These are phyloP conservation scores for Fusarium sp. DNA, from an alignment of 2,329 filamentous ascomycete species.

Conservation along the genomic window DNA sequence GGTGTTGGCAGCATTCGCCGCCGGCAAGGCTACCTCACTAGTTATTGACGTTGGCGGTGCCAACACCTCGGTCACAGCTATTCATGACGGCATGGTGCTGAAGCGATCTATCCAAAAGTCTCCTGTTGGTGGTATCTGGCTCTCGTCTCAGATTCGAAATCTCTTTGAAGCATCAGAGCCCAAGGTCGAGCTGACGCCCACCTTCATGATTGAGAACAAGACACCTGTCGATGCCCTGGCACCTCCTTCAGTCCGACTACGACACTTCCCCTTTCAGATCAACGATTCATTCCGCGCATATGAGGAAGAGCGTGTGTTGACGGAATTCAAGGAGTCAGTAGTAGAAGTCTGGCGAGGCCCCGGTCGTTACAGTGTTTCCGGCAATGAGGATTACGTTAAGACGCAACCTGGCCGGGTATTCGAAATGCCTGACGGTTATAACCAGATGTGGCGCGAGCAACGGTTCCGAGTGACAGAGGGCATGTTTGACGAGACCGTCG, in stretches of 20 bases:
- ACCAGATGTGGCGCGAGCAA: slow-evolving; percentile 92
- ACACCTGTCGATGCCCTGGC: slow-evolving; percentile 86
- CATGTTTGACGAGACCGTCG: slow-evolving; percentile 87
- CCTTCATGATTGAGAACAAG: slow-evolving; percentile 90
- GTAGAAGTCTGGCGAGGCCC: slow-evolving; percentile 93
- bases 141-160: slow-evolving; percentile 86
- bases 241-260: slow-evolving; percentile 78
- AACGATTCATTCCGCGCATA: slow-evolving; percentile 78
- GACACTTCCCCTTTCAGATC: slow-evolving; percentile 71
- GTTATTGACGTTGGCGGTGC: slow-evolving; percentile 92
- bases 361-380: slow-evolving; percentile 68
- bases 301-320: slow-evolving; percentile 91
- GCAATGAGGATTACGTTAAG: slow-evolving; percentile 81
- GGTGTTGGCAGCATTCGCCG: slow-evolving; percentile 89
- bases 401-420: slow-evolving; percentile 84
- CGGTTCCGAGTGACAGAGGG: slow-evolving; percentile 88
- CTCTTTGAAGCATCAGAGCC: slow-evolving; percentile 78
- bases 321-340: slow-evolving; percentile 97
- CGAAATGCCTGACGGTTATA: slow-evolving; percentile 96
- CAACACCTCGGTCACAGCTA: slow-evolving; percentile 86
- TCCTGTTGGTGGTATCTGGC: slow-evolving; percentile 85
- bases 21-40: slow-evolving; percentile 91
- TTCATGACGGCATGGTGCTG: slow-evolving; percentile 93
- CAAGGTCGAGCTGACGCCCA: slow-evolving; percentile 79
- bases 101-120: slow-evolving; percentile 90